Base-by-base conservation (phyloP, 2,329 filamentous ascomycete genomes). In the Aureobasidium sp. region DNA sequence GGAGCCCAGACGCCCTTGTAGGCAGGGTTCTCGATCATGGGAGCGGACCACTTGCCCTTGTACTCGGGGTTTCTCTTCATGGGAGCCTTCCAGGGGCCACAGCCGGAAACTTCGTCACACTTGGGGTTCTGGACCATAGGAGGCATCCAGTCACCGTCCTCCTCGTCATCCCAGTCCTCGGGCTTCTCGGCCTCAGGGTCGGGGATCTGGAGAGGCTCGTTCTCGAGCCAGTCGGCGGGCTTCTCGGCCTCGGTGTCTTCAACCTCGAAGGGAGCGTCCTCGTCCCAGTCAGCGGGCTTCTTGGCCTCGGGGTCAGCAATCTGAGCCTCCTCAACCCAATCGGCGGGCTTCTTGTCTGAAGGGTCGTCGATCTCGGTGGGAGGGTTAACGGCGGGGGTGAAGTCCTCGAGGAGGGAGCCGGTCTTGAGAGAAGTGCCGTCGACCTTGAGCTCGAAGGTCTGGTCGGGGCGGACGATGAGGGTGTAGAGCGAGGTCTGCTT, bases 161-260 rank as follows among this genome's bases (percentile, higher is more conserved):
- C 94, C 82, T 99, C 94, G 64, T 99, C 93, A 79, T 97, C 93
- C 94, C 94, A 99, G 76, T 97, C 94, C 80, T 96, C 92, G 66
- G 94, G 94, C 88, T 97, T 99, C 81, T 90, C 83, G 57, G 93
- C 91, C 80, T 96, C 91, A 62, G 94, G 94, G 80, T 99, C 94
- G 63, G 92, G 84, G 65, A 97, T 81, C 68, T 85, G 89, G 66
- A 84, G 79, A 67, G 92, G 85, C 82, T 97, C 94, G 66, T 91
- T 81, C 76, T 91, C 93, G 65, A 99, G 87, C 94, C 94, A 99
- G 79, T 97, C 94, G 69, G 90, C 92, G 56, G 94, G 94, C 81
- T 87, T 90, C 70, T 85, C 88, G 64, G 94, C 94, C 70, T 92
- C 89, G 81, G 94, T 90, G 66, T 99, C 94, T 66, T 96, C 84